Conservation (phyloP, 2,329 filamentous ascomycete species). For the Epichloe baconii region DNA sequence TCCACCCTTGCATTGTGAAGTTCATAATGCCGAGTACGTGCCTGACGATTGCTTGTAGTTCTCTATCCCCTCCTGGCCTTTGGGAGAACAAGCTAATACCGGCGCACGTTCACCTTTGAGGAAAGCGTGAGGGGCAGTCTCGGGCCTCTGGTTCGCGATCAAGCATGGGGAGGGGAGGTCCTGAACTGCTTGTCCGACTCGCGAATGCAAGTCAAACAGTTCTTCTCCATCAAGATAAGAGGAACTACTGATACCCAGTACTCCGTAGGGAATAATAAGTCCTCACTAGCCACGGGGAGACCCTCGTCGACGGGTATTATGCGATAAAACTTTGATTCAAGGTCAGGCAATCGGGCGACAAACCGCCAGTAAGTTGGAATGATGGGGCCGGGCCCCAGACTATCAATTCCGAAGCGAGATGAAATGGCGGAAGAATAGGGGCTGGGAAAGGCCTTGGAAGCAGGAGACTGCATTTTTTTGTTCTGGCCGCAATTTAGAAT, state of each 20-base stretch:
- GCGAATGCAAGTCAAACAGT: constrained; percentile 3
- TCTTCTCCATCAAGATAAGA: neutral
- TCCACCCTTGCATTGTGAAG: neutral
- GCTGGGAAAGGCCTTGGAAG: constrained; percentile 1
- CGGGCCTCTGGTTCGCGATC: constrained; percentile 1
- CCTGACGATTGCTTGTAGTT: neutral
- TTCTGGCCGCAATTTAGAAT: neutral
- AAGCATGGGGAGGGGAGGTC: neutral
- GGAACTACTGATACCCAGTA: neutral
- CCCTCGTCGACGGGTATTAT: neutral
- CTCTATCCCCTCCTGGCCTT: neutral
- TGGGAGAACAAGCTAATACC: neutral
- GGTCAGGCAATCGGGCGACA: neutral
- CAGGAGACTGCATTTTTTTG: constrained; percentile 1
- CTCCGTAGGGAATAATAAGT: neutral
- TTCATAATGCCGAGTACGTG: neutral
- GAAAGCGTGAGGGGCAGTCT: neutral
- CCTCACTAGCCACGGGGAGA: neutral
- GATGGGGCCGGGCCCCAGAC: constrained; percentile 14
- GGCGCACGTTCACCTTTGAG: neutral
- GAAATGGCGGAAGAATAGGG: constrained; percentile 10
- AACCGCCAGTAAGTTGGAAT: neutral
- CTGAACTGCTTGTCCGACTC: constrained; percentile 1
- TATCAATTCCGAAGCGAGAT: constrained; percentile 19
- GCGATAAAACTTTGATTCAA: neutral